Evolutionary conservation across 140 eudicot genomes (phyloP).

Genomic region (Senecio squalidus): DNA sequence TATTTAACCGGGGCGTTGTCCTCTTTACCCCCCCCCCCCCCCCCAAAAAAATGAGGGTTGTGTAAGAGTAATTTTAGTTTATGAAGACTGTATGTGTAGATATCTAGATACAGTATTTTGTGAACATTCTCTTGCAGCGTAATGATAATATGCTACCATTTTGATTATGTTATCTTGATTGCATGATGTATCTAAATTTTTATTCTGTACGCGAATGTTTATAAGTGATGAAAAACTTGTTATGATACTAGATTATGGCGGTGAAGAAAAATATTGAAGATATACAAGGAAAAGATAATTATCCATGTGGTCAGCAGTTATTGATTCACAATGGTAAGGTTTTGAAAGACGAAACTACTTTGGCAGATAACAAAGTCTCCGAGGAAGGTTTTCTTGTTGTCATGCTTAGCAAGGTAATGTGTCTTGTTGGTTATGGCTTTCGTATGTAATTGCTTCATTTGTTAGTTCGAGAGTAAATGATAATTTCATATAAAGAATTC

Average conservation of each 20-base stretch:
- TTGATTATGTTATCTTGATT: background rate
- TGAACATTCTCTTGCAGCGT: too few relatives aligned
- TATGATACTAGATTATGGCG: conserved; percentile 67
- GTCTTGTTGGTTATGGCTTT: background rate
- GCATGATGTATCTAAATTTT: conserved; percentile 6
- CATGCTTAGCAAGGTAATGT: conserved; percentile 91
- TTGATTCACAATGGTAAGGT: conserved; percentile 93
- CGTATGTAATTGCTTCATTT: background rate
- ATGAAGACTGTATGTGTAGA: background rate
- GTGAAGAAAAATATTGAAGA: conserved; percentile 93
- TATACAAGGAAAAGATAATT: conserved; percentile 84
- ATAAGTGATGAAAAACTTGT: conserved; percentile 11
- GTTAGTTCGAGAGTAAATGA: too few relatives aligned
- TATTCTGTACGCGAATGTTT: background rate
- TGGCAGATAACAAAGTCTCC: conserved; percentile 78
- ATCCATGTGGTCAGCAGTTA: conserved; percentile 94
- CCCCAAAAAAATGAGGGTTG: too few relatives aligned
- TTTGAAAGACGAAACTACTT: conserved; percentile 90
- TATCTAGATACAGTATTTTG: background rate
- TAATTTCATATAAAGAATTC: too few relatives aligned
- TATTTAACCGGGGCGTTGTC: too few relatives aligned
- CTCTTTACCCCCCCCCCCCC: too few relatives aligned
- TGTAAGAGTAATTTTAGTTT: too few relatives aligned
- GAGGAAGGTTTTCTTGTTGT: conserved; percentile 98
- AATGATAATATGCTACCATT: background rate